Base-by-base conservation (phyloP, 257 asterid species). In the Capsicum pubescens region DNA sequence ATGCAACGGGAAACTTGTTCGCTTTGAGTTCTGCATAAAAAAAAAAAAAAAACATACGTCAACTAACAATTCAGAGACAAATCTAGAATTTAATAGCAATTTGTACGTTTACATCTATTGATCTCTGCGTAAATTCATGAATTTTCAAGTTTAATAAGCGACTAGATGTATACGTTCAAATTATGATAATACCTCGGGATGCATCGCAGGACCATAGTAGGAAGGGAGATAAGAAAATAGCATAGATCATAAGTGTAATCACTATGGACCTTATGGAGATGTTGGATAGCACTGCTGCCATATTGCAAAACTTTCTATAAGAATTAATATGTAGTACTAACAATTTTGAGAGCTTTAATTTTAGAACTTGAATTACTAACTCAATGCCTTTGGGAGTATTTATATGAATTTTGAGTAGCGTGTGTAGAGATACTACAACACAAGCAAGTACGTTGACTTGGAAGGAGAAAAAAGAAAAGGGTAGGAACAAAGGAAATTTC, bases 211-310 rank as follows among this genome's bases (percentile, higher is more conserved):
- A 76, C 81, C 21, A 76, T 52, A 52, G 15, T 54, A 76, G 63
- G 21, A 76, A 52, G 7, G 81, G 63, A 76, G 81, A 56, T 12
- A 52, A 26, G 81, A 50, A 9, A 76, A 76, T 76, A 21, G 63
- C 81, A 52, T 52, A 52, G 14, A 76, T 76, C 81, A 76, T 13
- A 52, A 76, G 81, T 52, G 81, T 26, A 50, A 76, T 76, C 48
- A 52, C 26, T 50, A 52, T 26, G 48, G 81, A 76, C 44, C 46
- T 76, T 52, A 76, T 14, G 3, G 81, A 52, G 48, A 14, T 76
- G 19, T 26, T 76, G 13, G 81, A 76, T 21, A 76, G 8, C 48
- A 67, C 19, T 39, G 46, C 14, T 13, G 63, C 81, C 81, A 76
- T 63, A 63, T 76, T 50, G 10, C 21, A 21, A 72, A 76, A 44